Conservation (phyloP, 768 basidiomycete genomes). For the Artomyces pyxidatus region DNA sequence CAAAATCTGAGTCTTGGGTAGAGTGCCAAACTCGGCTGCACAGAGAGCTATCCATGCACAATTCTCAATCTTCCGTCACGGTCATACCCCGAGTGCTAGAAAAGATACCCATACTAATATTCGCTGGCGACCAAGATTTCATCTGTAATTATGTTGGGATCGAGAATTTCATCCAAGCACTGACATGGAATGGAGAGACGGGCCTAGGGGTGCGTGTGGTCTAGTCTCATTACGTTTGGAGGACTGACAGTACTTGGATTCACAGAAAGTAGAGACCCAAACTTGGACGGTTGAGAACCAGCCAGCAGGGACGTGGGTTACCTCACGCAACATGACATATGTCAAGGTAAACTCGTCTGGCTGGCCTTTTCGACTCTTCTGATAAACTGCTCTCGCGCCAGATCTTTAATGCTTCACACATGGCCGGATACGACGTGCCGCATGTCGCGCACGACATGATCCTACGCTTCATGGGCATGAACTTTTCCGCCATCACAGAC, state of each 20-base stretch:
- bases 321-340: constrained; percentile 86
- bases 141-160: constrained; percentile 95
- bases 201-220: constrained; percentile 68
- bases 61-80: constrained; percentile 61
- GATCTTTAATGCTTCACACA: constrained; percentile 93
- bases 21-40: constrained; percentile 77
- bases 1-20: constrained; percentile 73
- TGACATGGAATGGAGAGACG: constrained; percentile 80
- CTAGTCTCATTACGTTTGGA: neutral
- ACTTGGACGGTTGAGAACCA: constrained; percentile 69
- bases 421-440: constrained; percentile 87
- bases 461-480: constrained; percentile 90
- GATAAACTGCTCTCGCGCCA: constrained; percentile 21
- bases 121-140: constrained; percentile 91
- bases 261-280: constrained; percentile 57
- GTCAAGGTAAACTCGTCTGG: constrained; percentile 52
- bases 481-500: constrained; percentile 75
- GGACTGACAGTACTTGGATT: constrained; percentile 4
- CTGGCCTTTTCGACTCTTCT: neutral
- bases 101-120: constrained; percentile 79
- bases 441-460: constrained; percentile 96
- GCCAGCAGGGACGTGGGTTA: constrained; percentile 86
- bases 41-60: constrained; percentile 43
- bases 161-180: constrained; percentile 72
- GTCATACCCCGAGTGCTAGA: constrained; percentile 74